Percentiles rank a stretch among this genome's conserved stretches.
Conservation (phyloP, 495 filamentous ascomycete species). For the Neurospora discreta region DNA sequence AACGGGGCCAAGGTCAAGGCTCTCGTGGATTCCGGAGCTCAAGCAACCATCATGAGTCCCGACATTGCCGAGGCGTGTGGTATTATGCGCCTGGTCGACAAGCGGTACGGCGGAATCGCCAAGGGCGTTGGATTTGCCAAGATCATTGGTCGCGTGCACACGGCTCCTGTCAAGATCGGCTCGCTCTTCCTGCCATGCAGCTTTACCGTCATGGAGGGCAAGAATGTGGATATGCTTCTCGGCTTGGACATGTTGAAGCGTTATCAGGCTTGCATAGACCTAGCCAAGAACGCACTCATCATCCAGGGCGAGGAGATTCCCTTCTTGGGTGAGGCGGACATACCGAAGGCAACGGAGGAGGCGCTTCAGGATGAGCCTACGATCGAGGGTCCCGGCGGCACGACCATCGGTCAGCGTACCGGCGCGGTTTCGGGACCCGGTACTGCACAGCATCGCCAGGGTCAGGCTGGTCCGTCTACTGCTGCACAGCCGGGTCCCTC, state of each 20-base stretch:
- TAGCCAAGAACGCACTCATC: conserved; percentile 63
- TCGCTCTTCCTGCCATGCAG: conserved; percentile 77
- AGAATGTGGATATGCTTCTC: conserved; percentile 88
- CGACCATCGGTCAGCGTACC: conserved; percentile 71
- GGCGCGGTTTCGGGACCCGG: conserved; percentile 63
- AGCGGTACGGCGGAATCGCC: conserved; percentile 80
- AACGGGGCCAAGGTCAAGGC: conserved; percentile 88
- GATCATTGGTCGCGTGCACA: conserved; percentile 90
- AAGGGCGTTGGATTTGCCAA: conserved; percentile 87
- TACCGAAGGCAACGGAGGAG: conserved; percentile 69
- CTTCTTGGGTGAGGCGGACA: conserved; percentile 87
- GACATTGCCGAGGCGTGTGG: conserved; percentile 80
- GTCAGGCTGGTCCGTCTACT: conserved; percentile 5
- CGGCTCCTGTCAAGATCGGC: conserved; percentile 87
- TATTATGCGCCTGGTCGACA: conserved; percentile 95
- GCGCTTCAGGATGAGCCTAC: conserved; percentile 68
- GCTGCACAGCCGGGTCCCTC: conserved; percentile 12
- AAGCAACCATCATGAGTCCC: conserved; percentile 98
- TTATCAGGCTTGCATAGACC: conserved; percentile 85
- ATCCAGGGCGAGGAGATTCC: conserved; percentile 81
- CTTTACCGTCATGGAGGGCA: conserved; percentile 99
- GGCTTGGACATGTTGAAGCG: conserved; percentile 94
- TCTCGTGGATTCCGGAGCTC: conserved; percentile 94
- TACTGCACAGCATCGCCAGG: conserved; percentile 1
- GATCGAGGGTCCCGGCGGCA: conserved; percentile 76